Conservation (phyloP, 2,329 filamentous ascomycete genomes). For the Alternaria postmessia region DNA sequence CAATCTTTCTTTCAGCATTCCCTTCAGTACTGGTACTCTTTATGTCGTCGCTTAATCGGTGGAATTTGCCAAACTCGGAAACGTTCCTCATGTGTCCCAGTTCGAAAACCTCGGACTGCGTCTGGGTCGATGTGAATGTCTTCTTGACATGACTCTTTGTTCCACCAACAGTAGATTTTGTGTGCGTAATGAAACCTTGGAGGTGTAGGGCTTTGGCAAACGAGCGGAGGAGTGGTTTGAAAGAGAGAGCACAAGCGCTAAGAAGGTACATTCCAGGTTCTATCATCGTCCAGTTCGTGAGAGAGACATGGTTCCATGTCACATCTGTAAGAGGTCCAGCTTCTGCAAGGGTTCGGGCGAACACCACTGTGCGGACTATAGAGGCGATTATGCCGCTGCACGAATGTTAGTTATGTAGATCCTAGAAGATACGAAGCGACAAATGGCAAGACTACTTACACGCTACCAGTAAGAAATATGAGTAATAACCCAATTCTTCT, state of each 20-base stretch:
- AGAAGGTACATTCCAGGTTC: slow-evolving; percentile 40
- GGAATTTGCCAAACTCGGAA: slow-evolving; percentile 15
- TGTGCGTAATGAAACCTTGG: slow-evolving; percentile 27
- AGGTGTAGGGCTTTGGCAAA: slow-evolving; percentile 30
- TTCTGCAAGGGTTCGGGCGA: slow-evolving; percentile 19
- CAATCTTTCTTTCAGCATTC: not conserved
- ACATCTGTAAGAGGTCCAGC: slow-evolving; percentile 24
- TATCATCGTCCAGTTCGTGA: slow-evolving; percentile 38
- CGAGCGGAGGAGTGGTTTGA: slow-evolving; percentile 37
- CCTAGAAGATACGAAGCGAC: not conserved
- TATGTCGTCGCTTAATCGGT: slow-evolving; percentile 16
- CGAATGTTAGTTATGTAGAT: not conserved
- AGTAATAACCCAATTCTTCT: slow-evolving; percentile 31
- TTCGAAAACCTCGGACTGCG: slow-evolving; percentile 11
- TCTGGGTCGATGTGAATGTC: not conserved
- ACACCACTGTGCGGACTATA: slow-evolving; percentile 34
- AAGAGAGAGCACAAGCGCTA: slow-evolving; percentile 33
- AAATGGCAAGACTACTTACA: slow-evolving; percentile 24
- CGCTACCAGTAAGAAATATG: slow-evolving; percentile 40
- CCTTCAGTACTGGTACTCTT: slow-evolving; percentile 2
- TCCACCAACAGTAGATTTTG: slow-evolving; percentile 15
- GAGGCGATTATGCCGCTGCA: slow-evolving; percentile 36
- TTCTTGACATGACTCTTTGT: slow-evolving; percentile 6
- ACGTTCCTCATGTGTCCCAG: slow-evolving; percentile 20
- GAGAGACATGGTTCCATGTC: slow-evolving; percentile 31